phyloP scores from a whole-genome alignment of 2,329 filamentous ascomycete species.

The Aspergillus aculeatus region DNA sequence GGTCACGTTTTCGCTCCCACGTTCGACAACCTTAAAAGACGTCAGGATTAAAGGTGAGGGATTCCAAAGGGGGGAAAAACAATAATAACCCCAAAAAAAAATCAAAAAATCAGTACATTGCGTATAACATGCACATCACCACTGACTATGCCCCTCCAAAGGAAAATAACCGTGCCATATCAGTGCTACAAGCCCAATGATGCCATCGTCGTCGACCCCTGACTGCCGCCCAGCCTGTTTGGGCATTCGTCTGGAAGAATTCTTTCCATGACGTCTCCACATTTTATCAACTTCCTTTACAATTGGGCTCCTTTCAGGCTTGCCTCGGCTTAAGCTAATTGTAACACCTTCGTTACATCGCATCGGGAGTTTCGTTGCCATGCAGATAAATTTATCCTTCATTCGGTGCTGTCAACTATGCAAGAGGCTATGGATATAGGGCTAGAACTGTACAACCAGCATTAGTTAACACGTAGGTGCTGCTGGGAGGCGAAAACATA shows the following conservation, averaged over 20 bases:
- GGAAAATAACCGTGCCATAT: background rate
- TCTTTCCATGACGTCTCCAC: background rate
- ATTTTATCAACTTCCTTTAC: background rate
- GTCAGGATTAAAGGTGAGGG: no score
- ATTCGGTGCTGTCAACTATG: background rate
- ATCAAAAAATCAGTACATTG: no score
- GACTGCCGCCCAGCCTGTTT: background rate
- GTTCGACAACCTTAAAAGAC: no score
- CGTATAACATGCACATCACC: no score
- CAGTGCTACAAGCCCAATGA: background rate
- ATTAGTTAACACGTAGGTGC: background rate
- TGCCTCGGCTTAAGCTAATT: background rate
- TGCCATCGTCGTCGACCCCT: background rate
- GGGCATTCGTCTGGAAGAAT: background rate
- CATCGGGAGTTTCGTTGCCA: background rate
- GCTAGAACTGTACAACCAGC: background rate
- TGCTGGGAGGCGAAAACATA: background rate
- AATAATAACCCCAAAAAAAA: no score
- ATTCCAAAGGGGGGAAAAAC: no score
- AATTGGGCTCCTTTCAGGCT: background rate
- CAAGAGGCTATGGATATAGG: slow-evolving; percentile 8
- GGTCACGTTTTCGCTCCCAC: no score
- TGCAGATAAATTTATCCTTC: background rate
- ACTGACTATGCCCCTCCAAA: background rate
- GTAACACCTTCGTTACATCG: background rate